These are phyloP conservation scores for Boletus huronensis DNA, from an alignment of 768 basidiomycete species.

Conservation along the genomic window DNA sequence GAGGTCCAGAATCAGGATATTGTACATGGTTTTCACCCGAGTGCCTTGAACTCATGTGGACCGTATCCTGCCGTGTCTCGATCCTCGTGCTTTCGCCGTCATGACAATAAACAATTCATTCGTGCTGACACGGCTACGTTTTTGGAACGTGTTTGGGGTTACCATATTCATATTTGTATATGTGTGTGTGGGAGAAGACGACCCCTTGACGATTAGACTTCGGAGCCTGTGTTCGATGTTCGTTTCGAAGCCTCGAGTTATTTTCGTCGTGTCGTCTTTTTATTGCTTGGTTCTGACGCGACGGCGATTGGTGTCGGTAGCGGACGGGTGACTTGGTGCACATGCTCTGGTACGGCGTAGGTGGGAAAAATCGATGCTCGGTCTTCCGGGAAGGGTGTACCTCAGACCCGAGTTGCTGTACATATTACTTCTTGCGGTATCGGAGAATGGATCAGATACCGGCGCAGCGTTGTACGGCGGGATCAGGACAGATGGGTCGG, in stretches of 20 bases:
- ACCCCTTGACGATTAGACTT: constrained; percentile 12
- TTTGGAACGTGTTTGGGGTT: constrained; percentile 8
- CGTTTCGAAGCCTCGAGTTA: constrained; percentile 9
- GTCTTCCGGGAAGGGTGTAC: not conserved
- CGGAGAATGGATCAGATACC: constrained; percentile 1
- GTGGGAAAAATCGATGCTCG: not conserved
- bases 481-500: constrained; percentile 7
- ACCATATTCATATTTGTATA: not conserved
- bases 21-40: too few species aligned
- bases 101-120: not conserved
- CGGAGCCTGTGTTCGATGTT: not conserved
- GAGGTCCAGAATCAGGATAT: not conserved
- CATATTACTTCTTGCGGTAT: not conserved
- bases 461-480: not conserved
- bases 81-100: not conserved
- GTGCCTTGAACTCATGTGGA: not conserved
- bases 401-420: not conserved
- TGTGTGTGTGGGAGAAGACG: not conserved
- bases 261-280: not conserved
- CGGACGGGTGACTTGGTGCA: constrained; percentile 22
- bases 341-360: constrained; percentile 8
- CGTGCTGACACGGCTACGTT: not conserved
- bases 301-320: constrained; percentile 9
- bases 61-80: not conserved
- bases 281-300: not conserved